Evolutionary conservation across 2,329 filamentous ascomycete species (phyloP).

Genomic region (Macrophomina phaseolina): DNA sequence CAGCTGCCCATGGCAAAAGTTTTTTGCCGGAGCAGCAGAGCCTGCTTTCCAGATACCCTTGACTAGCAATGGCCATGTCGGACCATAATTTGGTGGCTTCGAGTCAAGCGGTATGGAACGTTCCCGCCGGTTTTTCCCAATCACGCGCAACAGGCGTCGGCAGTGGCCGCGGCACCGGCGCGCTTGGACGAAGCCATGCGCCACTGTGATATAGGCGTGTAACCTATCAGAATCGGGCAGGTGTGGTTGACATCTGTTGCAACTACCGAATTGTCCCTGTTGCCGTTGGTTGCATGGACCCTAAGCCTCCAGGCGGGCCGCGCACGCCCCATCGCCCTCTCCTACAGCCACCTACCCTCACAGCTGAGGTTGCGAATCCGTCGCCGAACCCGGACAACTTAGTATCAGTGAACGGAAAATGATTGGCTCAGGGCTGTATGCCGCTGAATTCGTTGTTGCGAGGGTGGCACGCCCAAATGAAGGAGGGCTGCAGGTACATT

Average conservation of each 20-base stretch:
- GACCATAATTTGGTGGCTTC: neutral
- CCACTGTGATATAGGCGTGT: neutral
- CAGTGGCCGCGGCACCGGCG: neutral
- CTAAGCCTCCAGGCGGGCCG: neutral
- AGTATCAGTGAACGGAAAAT: neutral
- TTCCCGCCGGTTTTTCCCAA: neutral
- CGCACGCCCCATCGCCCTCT: neutral
- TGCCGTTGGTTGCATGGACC: neutral
- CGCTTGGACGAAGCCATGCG: neutral
- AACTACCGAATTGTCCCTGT: neutral
- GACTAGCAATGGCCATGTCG: neutral
- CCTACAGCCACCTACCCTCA: neutral
- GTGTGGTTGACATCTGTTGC: neutral
- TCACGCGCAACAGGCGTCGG: slow-evolving; percentile 13
- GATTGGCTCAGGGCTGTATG: neutral
- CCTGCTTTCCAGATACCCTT: neutral
- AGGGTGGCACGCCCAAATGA: slow-evolving; percentile 2
- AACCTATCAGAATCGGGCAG: slow-evolving; percentile 9
- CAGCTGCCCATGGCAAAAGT: neutral
- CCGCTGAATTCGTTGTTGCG: neutral
- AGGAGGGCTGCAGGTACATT: slow-evolving; percentile 22
- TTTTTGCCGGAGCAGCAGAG: neutral
- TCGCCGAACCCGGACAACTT: neutral
- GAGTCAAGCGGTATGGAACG: slow-evolving; percentile 14
- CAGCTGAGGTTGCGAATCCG: neutral